Evolutionary conservation across 1,284 basidiomycete genomes (phyloP).

Genomic region (Cystobasidium sp.): DNA sequence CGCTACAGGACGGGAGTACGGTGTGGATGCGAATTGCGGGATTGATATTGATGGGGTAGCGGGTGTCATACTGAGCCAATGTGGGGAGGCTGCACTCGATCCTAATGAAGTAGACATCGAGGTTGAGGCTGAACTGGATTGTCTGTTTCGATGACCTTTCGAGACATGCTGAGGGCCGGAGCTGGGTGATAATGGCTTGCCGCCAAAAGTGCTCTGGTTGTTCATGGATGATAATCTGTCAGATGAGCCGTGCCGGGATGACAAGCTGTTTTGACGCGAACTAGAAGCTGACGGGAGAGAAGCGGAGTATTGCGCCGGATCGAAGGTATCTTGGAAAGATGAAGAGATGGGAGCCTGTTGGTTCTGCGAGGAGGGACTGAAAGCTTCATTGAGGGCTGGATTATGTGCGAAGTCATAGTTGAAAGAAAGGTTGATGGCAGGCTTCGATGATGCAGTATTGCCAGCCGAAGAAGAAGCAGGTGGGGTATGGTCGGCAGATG

Average conservation of each 20-base stretch:
- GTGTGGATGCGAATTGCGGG: conserved; percentile 15
- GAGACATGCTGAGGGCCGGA: conserved; percentile 23
- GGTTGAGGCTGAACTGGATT: conserved; percentile 10
- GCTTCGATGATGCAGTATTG: background rate
- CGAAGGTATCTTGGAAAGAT: background rate
- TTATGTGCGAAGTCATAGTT: conserved; percentile 31
- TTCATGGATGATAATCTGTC: background rate
- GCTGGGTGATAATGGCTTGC: conserved; percentile 16
- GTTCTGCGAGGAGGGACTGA: background rate
- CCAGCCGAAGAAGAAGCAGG: background rate
- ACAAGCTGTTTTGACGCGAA: background rate
- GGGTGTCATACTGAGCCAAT: conserved; percentile 22
- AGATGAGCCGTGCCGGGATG: conserved; percentile 5
- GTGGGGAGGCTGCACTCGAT: conserved; percentile 8
- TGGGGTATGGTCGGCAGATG: conserved; percentile 4
- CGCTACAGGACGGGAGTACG: conserved; percentile 8
- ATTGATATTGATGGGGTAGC: conserved; percentile 8
- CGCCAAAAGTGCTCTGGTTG: background rate
- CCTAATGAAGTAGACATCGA: conserved; percentile 7
- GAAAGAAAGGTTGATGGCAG: background rate
- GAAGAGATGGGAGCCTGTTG: background rate
- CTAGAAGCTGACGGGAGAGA: conserved; percentile 10
- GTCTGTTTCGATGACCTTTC: conserved; percentile 23
- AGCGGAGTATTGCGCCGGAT: conserved; percentile 17
- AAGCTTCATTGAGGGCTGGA: conserved; percentile 4